Percentiles rank a stretch among this genome's conserved stretches.
phyloP scores from a whole-genome alignment of 164 flowering plant species.

The Stephania cephalantha region DNA sequence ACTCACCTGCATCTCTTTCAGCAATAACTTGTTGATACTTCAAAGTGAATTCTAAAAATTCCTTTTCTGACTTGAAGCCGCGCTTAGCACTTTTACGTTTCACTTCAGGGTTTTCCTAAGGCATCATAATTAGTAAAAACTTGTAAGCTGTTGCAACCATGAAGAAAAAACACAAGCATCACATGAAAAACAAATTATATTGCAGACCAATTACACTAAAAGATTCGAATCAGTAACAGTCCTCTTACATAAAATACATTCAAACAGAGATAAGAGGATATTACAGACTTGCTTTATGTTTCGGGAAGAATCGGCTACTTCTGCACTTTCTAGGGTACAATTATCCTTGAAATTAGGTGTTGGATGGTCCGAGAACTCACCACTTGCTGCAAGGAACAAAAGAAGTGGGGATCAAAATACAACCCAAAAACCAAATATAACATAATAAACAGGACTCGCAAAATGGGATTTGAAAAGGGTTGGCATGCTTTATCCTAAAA shows the following conservation, averaged over 20 bases:
- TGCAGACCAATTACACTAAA: no score
- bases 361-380: slow-evolving; percentile 23
- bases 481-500: not conserved
- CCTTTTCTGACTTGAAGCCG: slow-evolving; percentile 65
- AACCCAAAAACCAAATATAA: not conserved
- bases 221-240: not conserved
- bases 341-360: slow-evolving; percentile 24
- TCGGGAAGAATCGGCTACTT: slow-evolving; percentile 25
- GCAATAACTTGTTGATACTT: slow-evolving; percentile 83
- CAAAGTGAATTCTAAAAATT: slow-evolving; percentile 77
- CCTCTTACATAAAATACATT: not conserved
- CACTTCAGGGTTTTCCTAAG: slow-evolving; percentile 61
- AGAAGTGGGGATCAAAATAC: slow-evolving; percentile 3
- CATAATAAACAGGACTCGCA: not conserved
- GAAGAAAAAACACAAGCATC: not conserved
- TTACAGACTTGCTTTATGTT: slow-evolving; percentile 47
- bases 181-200: not conserved
- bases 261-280: slow-evolving; percentile 13
- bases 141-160: not conserved
- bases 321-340: slow-evolving; percentile 33
- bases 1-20: slow-evolving; percentile 85
- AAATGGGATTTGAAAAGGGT: not conserved
- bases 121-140: slow-evolving; percentile 8
- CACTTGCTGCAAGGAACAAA: slow-evolving; percentile 30
- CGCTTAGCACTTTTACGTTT: slow-evolving; percentile 73